Evolutionary conservation across 106 monocot species (phyloP).

Genomic region (Dendrobium chrysotoxum): DNA sequence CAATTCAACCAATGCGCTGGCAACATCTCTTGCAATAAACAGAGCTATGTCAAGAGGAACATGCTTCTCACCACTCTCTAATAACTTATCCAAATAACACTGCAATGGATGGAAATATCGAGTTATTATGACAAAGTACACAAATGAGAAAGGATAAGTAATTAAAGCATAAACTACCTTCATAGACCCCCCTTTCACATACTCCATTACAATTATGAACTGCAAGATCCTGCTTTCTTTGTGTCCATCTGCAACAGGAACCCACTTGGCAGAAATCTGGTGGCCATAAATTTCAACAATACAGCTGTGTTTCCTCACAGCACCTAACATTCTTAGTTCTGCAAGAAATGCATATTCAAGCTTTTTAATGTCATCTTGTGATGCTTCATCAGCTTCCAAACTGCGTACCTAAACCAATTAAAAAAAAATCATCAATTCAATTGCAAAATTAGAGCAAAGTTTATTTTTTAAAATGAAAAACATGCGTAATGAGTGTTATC

Average conservation of each 20-base stretch:
- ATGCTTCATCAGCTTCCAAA: conserved; percentile 36
- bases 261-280: conserved; percentile 81
- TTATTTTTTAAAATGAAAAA: neutral
- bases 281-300: conserved; percentile 95
- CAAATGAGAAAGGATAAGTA: neutral
- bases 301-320: conserved; percentile 70
- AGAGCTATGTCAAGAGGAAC: conserved; percentile 57
- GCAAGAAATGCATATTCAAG: conserved; percentile 78
- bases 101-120: conserved; percentile 14
- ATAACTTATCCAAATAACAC: conserved; percentile 64
- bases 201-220: conserved; percentile 83
- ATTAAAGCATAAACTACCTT: conserved; percentile 42
- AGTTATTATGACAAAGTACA: neutral
- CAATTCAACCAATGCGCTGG: conserved; percentile 75
- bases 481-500: neutral
- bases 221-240: conserved; percentile 55
- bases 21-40: conserved; percentile 69
- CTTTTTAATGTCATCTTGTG: conserved; percentile 51
- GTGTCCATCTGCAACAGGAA: conserved; percentile 29
- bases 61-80: conserved; percentile 51
- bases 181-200: conserved; percentile 78
- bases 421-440: neutral
- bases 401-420: conserved; percentile 47
- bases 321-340: conserved; percentile 83
- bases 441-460: neutral